These are phyloP conservation scores for Berberis vulgaris DNA, from an alignment of 164 flowering plant genomes.

Conservation along the genomic window DNA sequence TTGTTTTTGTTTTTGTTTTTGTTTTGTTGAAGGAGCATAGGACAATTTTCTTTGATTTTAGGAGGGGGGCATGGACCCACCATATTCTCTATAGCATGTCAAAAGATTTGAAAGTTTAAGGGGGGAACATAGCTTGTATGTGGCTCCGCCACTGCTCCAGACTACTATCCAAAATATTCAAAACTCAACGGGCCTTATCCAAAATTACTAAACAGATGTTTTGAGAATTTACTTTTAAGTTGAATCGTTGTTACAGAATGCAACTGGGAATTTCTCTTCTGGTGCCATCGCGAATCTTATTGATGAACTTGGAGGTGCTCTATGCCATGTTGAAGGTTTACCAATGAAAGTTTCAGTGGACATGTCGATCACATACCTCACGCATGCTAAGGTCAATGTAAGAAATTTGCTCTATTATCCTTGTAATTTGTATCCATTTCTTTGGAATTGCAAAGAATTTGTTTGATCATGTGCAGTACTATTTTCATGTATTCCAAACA, in stretches of 20 bases:
- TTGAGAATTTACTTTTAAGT: no score
- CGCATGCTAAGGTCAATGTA: conserved; percentile 60
- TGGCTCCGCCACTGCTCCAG: no score
- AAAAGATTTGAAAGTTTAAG: no score
- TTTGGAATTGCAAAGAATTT: neutral
- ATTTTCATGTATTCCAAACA: no score
- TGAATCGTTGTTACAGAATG: conserved; percentile 40
- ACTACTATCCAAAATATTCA: no score
- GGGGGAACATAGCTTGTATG: no score
- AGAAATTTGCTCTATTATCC: conserved; percentile 10
- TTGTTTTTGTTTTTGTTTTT: no score
- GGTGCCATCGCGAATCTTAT: conserved; percentile 73
- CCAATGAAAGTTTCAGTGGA: conserved; percentile 72
- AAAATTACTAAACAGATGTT: neutral
- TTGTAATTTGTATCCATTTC: neutral
- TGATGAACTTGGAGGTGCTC: conserved; percentile 72
- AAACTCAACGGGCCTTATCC: neutral
- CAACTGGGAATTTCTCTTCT: conserved; percentile 45
- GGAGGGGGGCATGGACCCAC: no score
- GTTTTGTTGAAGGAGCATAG: no score
- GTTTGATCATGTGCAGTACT: no score
- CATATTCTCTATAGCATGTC: no score
- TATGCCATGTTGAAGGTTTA: conserved; percentile 33
- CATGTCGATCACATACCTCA: conserved; percentile 63
- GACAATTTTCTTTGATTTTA: no score